phyloP scores from a whole-genome alignment of 2,329 filamentous ascomycete species.

The Diplodia mutila region DNA sequence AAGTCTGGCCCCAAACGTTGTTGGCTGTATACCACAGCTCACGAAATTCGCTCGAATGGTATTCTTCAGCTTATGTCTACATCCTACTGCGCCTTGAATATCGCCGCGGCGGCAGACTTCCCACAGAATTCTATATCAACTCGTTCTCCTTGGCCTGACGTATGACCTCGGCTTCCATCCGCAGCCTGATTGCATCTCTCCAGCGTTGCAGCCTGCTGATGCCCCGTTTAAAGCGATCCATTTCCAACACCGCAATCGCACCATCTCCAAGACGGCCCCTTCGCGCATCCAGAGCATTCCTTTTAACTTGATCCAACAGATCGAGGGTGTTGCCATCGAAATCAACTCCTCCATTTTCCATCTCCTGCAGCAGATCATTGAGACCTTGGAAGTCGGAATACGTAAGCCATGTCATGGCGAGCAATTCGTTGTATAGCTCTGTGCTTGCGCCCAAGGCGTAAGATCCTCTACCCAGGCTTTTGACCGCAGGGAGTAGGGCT shows the following conservation, averaged over 20 bases:
- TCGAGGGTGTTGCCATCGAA: slow-evolving; percentile 56
- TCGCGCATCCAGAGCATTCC: slow-evolving; percentile 32
- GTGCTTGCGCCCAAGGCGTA: slow-evolving; percentile 74
- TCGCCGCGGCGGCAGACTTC: background rate
- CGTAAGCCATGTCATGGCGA: slow-evolving; percentile 64
- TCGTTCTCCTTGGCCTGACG: slow-evolving; percentile 15
- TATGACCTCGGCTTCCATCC: slow-evolving; percentile 35
- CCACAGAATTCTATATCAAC: background rate
- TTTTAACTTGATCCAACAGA: slow-evolving; percentile 43
- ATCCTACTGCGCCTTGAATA: background rate
- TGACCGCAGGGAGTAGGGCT: slow-evolving; percentile 67
- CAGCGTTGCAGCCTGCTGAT: slow-evolving; percentile 38
- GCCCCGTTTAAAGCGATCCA: slow-evolving; percentile 41
- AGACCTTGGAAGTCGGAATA: slow-evolving; percentile 62
- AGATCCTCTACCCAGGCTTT: slow-evolving; percentile 68
- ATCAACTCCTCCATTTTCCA: slow-evolving; percentile 65
- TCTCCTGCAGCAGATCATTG: slow-evolving; percentile 64
- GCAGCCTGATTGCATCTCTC: slow-evolving; percentile 35
- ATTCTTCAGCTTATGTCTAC: background rate
- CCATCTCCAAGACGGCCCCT: slow-evolving; percentile 35
- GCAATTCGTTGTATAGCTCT: slow-evolving; percentile 69
- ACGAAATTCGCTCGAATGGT: background rate
- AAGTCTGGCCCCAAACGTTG: no score
- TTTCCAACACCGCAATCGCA: slow-evolving; percentile 38
- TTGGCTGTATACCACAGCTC: background rate